Percentiles rank a stretch among this genome's conserved stretches.
Evolutionary conservation across 2,329 filamentous ascomycete species (phyloP).

Genomic region (Aspergillaceae sp.): DNA sequence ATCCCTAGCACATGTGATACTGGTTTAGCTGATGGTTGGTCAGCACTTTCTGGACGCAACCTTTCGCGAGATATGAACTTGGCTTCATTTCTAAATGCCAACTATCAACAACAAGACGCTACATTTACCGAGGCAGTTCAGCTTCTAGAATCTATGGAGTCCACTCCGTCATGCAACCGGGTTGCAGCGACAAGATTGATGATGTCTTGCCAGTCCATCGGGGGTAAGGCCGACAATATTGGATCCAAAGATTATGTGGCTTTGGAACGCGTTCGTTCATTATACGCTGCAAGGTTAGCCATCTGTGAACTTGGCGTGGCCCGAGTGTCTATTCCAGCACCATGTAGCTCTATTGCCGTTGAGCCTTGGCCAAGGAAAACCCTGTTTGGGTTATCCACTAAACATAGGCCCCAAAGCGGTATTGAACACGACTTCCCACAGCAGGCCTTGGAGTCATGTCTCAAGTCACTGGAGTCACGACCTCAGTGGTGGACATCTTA

Average conservation of each 20-base stretch:
- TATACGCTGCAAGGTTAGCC: constrained; percentile 55
- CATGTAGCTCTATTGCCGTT: constrained; percentile 44
- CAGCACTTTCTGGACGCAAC: constrained; percentile 5
- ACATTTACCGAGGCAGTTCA: constrained; percentile 37
- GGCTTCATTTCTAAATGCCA: constrained; percentile 18
- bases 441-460: constrained; percentile 41
- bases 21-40: background rate
- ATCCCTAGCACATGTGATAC: too few relatives aligned
- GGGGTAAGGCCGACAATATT: constrained; percentile 20
- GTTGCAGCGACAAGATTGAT: constrained; percentile 46
- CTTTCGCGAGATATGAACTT: constrained; percentile 16
- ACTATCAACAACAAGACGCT: constrained; percentile 18
- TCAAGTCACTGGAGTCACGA: constrained; percentile 45
- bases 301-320: constrained; percentile 54
- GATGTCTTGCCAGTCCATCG: constrained; percentile 45
- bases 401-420: constrained; percentile 12
- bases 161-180: constrained; percentile 44
- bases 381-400: constrained; percentile 13
- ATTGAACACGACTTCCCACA: constrained; percentile 10
- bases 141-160: constrained; percentile 38
- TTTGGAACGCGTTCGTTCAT: constrained; percentile 43
- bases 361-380: constrained; percentile 25
- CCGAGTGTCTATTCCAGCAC: constrained; percentile 40
- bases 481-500: constrained; percentile 58
- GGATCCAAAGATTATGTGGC: constrained; percentile 18